Evolutionary conservation across 164 flowering plant genomes (phyloP).

Genomic region (Aristolochia contorta): DNA sequence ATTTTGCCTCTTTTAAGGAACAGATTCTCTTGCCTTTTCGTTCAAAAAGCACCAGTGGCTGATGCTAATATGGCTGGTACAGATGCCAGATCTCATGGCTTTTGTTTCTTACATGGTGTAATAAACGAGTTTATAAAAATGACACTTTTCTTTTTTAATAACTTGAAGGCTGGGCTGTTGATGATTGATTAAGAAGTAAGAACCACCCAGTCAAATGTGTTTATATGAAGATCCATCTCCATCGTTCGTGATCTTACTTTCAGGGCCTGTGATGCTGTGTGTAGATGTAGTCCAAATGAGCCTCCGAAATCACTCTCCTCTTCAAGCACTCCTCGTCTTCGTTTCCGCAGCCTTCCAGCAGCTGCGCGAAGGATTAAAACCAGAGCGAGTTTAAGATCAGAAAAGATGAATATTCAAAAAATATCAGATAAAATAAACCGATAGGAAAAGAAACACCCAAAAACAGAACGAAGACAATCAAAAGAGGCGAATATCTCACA

Average conservation of each 20-base stretch:
- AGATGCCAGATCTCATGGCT: too few species aligned
- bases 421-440: too few species aligned
- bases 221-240: background rate
- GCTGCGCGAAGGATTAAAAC: slow-evolving; percentile 29
- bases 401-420: background rate
- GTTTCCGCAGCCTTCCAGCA: slow-evolving; percentile 30
- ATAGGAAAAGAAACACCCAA: too few species aligned
- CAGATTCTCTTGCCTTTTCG: too few species aligned
- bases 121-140: too few species aligned
- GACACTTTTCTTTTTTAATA: too few species aligned
- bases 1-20: too few species aligned
- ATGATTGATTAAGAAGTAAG: background rate
- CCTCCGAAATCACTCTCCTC: slow-evolving; percentile 52
- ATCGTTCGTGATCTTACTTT: background rate
- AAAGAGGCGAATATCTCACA: slow-evolving; percentile 9
- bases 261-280: slow-evolving; percentile 51
- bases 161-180: background rate
- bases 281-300: slow-evolving; percentile 76
- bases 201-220: background rate
- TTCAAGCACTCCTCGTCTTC: slow-evolving; percentile 52
- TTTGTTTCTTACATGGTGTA: too few species aligned
- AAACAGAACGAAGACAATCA: too few species aligned
- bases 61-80: too few species aligned
- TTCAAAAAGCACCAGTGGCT: too few species aligned
- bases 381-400: background rate